These are phyloP conservation scores for Vitis hybrid DNA, from an alignment of 177 flowering plant species.

Conservation along the genomic window DNA sequence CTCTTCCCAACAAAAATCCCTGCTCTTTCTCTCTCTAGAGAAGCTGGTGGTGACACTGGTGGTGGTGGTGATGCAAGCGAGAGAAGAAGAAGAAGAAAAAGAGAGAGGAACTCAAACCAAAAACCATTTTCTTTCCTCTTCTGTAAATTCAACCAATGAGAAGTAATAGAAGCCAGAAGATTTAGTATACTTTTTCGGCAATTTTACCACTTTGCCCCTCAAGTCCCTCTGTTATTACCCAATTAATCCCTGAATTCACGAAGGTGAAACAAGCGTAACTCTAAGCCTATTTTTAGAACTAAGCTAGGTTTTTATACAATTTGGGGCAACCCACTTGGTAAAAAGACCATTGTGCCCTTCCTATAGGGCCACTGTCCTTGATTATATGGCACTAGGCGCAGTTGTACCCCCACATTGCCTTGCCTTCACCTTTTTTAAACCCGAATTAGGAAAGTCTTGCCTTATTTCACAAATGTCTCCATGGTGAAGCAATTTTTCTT, in stretches of 20 bases:
- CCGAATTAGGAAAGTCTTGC: too few relatives aligned
- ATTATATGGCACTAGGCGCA: too few relatives aligned
- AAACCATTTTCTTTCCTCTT: slow-evolving; percentile 10
- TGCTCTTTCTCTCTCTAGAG: slow-evolving; percentile 4
- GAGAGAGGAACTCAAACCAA: not conserved
- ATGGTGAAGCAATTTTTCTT: too few relatives aligned
- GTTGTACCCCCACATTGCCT: too few relatives aligned
- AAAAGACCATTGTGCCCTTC: not conserved
- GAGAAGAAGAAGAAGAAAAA: slow-evolving; percentile 7
- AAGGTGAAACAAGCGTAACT: not conserved
- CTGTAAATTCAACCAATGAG: slow-evolving; percentile 9
- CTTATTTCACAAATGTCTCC: too few relatives aligned
- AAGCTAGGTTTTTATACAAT: slow-evolving; percentile 1
- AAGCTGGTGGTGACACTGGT: not conserved
- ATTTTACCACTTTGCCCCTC: not conserved
- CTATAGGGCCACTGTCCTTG: too few relatives aligned
- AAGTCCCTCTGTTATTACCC: too few relatives aligned
- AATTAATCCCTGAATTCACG: not conserved
- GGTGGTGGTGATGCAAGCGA: not conserved
- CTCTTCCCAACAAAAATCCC: not conserved
- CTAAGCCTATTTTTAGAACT: slow-evolving; percentile 4
- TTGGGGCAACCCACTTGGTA: not conserved
- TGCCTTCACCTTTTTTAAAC: too few relatives aligned
- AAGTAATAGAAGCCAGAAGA: slow-evolving; percentile 12
- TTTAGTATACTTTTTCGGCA: not conserved